These are phyloP conservation scores for Cornus kousa DNA, from an alignment of 148 eudicot species.

Conservation along the genomic window DNA sequence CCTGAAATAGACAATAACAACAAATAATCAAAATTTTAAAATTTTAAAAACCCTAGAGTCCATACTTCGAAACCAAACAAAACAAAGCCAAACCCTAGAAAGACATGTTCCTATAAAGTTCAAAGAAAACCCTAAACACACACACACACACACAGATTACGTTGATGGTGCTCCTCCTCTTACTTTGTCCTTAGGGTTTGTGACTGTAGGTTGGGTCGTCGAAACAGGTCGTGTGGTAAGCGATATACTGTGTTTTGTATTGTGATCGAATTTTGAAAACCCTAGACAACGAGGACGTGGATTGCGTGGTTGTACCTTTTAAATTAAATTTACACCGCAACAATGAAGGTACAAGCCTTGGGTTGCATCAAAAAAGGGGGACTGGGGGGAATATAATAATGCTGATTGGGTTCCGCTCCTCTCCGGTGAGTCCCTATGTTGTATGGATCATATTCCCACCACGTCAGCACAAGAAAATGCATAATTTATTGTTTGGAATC, in stretches of 20 bases:
- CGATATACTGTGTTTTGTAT: neutral
- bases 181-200: too few relatives aligned
- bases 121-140: neutral
- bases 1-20: constrained; percentile 1
- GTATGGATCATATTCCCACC: too few relatives aligned
- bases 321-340: too few relatives aligned
- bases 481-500: too few relatives aligned
- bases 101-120: neutral
- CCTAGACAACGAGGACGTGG: neutral
- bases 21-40: neutral
- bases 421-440: too few relatives aligned
- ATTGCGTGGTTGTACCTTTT: neutral
- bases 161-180: neutral
- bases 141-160: neutral
- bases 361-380: too few relatives aligned
- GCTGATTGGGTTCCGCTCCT: too few relatives aligned
- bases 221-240: neutral
- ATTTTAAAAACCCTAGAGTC: neutral
- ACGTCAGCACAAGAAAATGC: too few relatives aligned
- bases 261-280: neutral
- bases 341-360: too few relatives aligned
- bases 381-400: too few relatives aligned
- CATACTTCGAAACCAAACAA: neutral
- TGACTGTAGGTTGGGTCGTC: too few relatives aligned
- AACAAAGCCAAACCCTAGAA: neutral